Conservation (phyloP, 805 yeast species). For the Wickerhamomyces ciferrii region DNA sequence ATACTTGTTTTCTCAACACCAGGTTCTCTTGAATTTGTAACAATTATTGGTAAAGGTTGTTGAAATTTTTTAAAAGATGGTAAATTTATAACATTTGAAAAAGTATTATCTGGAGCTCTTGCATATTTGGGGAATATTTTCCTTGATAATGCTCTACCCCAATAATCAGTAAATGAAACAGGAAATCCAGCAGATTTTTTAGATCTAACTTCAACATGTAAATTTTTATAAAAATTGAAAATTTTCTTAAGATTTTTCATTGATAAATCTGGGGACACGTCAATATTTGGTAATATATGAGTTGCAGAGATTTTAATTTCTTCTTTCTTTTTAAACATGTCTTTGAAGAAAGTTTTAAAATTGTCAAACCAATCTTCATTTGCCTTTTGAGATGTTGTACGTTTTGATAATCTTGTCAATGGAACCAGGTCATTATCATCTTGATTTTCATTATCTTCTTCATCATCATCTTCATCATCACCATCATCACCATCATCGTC, state of each 20-base stretch:
- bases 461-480: constrained; percentile 7
- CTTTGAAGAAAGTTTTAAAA: constrained; percentile 18
- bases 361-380: constrained; percentile 17
- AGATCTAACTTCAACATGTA: constrained; percentile 49
- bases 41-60: constrained; percentile 47
- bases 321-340: constrained; percentile 21
- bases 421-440: no score
- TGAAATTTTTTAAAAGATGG: constrained; percentile 29
- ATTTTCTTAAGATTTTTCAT: constrained; percentile 26
- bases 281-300: constrained; percentile 14
- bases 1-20: constrained; percentile 23
- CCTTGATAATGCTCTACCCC: constrained; percentile 59
- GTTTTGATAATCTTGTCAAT: neutral
- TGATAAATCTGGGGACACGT: constrained; percentile 17
- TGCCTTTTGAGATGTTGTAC: constrained; percentile 5
- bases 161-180: constrained; percentile 59
- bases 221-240: constrained; percentile 41
- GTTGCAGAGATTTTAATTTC: constrained; percentile 8
- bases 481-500: constrained; percentile 3
- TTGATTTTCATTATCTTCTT: constrained; percentile 9
- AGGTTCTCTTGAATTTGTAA: constrained; percentile 35
- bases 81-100: constrained; percentile 32
- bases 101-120: constrained; percentile 30
- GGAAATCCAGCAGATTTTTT: constrained; percentile 50
- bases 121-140: constrained; percentile 34